Conservation (phyloP, 352 stramenopile species). For the Pythium aphanidermatum region DNA sequence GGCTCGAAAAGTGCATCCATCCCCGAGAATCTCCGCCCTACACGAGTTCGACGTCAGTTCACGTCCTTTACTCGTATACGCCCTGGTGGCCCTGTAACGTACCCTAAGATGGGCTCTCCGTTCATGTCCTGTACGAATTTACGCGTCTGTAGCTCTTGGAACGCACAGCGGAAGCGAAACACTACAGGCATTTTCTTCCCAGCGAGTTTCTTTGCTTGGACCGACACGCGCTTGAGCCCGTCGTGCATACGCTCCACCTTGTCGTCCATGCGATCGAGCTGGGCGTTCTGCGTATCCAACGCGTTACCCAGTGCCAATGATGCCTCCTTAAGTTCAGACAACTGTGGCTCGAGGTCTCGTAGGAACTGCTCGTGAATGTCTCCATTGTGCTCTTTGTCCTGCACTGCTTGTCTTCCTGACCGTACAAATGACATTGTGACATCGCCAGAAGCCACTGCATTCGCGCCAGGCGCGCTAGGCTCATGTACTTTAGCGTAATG, state of each 20-base stretch:
- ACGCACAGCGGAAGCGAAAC: conserved; percentile 64
- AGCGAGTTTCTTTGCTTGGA: conserved; percentile 53
- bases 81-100: conserved; percentile 28
- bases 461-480: too few species aligned
- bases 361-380: conserved; percentile 46
- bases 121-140: conserved; percentile 55
- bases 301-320: conserved; percentile 53
- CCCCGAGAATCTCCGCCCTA: conserved; percentile 57
- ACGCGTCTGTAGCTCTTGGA: conserved; percentile 47
- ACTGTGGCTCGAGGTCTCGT: conserved; percentile 41
- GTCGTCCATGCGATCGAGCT: conserved; percentile 50
- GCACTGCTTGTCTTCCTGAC: background rate
- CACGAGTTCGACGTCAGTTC: conserved; percentile 21
- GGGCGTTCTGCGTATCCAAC: conserved; percentile 53
- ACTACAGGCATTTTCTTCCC: conserved; percentile 28
- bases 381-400: background rate
- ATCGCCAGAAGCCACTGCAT: too few species aligned
- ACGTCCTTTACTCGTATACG: conserved; percentile 46
- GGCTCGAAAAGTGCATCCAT: conserved; percentile 63
- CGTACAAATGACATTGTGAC: too few species aligned
- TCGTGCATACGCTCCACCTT: conserved; percentile 64
- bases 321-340: conserved; percentile 62
- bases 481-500: conserved; percentile 58
- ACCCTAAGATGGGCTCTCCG: conserved; percentile 56
- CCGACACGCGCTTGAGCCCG: conserved; percentile 60